phyloP scores from a whole-genome alignment of 345 rosid species.

The Lepidium aucheri region DNA sequence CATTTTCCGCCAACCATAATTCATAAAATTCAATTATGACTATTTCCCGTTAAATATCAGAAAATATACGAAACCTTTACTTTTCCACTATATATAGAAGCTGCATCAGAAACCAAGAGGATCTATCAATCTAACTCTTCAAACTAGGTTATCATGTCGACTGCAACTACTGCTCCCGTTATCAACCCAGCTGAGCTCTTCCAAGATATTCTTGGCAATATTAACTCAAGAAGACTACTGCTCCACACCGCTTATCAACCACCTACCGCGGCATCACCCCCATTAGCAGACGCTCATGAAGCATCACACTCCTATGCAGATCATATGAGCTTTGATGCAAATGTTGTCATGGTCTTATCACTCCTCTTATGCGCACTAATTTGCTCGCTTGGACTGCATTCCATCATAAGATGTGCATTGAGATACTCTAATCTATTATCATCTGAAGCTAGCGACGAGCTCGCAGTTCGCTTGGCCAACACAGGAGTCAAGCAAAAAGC shows the following conservation, averaged over 20 bases:
- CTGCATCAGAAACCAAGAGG: slow-evolving; percentile 3
- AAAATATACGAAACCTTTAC: slow-evolving; percentile 19
- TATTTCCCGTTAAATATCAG: not conserved
- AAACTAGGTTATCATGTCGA: slow-evolving; percentile 21
- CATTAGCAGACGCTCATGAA: slow-evolving; percentile 20
- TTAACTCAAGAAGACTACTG: slow-evolving; percentile 24
- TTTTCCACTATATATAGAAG: slow-evolving; percentile 25
- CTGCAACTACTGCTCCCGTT: slow-evolving; percentile 8
- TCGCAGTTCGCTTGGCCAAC: slow-evolving; percentile 42
- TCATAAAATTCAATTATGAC: slow-evolving; percentile 3
- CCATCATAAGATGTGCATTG: slow-evolving; percentile 60
- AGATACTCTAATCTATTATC: slow-evolving; percentile 41
- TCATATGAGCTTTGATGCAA: slow-evolving; percentile 52
- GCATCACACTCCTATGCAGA: slow-evolving; percentile 27
- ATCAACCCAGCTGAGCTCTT: slow-evolving; percentile 14
- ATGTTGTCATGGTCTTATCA: slow-evolving; percentile 70
- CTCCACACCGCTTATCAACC: slow-evolving; percentile 17
- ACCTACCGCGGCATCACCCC: slow-evolving; percentile 31
- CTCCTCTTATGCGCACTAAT: slow-evolving; percentile 77
- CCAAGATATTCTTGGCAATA: slow-evolving; percentile 11
- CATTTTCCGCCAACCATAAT: slow-evolving; percentile 25
- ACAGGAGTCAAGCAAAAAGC: slow-evolving; percentile 73
- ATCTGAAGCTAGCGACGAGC: slow-evolving; percentile 22
- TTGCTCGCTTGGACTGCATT: slow-evolving; percentile 72
- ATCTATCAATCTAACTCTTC: slow-evolving; percentile 21